phyloP scores from a whole-genome alignment of 371 early-diverging fungal species.

The Zychaea mexicana region DNA sequence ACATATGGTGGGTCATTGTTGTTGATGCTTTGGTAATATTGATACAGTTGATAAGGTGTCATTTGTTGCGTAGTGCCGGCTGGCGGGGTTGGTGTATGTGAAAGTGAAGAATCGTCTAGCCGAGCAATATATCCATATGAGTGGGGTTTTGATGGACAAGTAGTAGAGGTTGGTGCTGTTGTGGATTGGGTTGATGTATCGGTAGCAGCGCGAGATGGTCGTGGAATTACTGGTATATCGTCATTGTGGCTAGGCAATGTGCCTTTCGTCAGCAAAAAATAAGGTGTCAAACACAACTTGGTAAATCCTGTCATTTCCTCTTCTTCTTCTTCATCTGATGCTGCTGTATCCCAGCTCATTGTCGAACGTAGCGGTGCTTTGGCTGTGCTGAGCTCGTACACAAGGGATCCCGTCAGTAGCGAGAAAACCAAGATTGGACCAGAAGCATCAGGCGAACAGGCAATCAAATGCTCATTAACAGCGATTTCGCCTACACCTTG shows the following conservation, averaged over 20 bases:
- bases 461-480: constrained; percentile 51
- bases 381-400: constrained; percentile 28
- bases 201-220: not conserved
- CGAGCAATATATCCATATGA: constrained; percentile 19
- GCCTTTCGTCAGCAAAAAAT: constrained; percentile 55
- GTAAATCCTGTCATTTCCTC: constrained; percentile 38
- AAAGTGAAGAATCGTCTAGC: constrained; percentile 8
- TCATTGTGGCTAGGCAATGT: constrained; percentile 15
- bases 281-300: constrained; percentile 56
- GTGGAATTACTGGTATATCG: constrained; percentile 10
- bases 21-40: constrained; percentile 25
- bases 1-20: not conserved
- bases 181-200: not conserved
- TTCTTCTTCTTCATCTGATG: not conserved
- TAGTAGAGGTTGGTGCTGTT: constrained; percentile 1
- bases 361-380: not conserved
- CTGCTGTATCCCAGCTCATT: not conserved
- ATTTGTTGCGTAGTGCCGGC: constrained; percentile 19
- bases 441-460: constrained; percentile 57
- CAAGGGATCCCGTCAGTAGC: constrained; percentile 55
- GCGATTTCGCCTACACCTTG: constrained; percentile 59
- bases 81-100: not conserved
- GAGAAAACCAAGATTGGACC: constrained; percentile 61
- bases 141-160: not conserved
- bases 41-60: constrained; percentile 45